Evolutionary conservation across 441 rosid species (phyloP).

Genomic region (Arabidopsis lyrata): DNA sequence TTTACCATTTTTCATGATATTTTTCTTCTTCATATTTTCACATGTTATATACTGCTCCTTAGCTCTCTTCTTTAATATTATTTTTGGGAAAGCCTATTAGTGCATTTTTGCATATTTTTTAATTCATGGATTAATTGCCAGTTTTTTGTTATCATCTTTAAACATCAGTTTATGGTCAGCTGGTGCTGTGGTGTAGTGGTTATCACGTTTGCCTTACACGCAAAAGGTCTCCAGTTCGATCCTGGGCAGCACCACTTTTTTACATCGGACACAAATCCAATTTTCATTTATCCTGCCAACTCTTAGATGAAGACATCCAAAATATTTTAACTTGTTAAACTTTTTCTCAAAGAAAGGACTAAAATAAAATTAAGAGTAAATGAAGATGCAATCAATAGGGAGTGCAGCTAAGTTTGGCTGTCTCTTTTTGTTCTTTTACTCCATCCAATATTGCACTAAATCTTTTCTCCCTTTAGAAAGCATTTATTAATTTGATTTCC

Average conservation of each 20-base stretch:
- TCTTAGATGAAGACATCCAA: neutral
- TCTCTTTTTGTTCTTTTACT: neutral
- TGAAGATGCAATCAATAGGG: neutral
- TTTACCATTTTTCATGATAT: too few species aligned
- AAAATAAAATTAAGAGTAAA: neutral
- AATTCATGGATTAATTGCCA: too few species aligned
- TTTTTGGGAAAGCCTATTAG: too few species aligned
- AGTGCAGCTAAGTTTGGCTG: constrained; percentile 21
- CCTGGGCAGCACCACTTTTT: constrained; percentile 69
- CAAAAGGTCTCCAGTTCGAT: constrained; percentile 85
- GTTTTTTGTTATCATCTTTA: too few species aligned
- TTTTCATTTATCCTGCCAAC: neutral
- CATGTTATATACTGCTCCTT: too few species aligned
- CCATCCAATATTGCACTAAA: neutral
- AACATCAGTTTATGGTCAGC: too few species aligned
- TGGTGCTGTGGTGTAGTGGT: constrained; percentile 88
- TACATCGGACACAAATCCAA: too few species aligned
- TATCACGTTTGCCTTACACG: constrained; percentile 87
- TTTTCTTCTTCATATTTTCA: too few species aligned
- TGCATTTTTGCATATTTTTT: too few species aligned
- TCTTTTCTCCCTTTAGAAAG: neutral
- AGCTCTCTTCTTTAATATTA: too few species aligned
- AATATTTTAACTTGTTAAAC: neutral
- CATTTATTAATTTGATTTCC: neutral
- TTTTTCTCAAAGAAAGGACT: neutral